phyloP scores from a whole-genome alignment of 2,329 filamentous ascomycete species.

The Trichoderma aggressivum region DNA sequence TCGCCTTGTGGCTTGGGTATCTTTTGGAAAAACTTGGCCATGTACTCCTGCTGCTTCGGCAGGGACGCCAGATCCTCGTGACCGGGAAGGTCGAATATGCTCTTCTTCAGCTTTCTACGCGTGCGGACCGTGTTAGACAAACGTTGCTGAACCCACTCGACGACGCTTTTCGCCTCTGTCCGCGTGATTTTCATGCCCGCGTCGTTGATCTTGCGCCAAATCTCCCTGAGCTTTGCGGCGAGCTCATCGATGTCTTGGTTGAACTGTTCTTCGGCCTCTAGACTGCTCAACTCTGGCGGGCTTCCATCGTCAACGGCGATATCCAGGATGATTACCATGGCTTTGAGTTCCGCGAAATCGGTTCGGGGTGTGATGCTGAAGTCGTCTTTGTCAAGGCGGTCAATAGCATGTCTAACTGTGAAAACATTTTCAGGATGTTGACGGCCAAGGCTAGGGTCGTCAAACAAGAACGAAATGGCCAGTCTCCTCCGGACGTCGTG shows the following conservation, averaged over 20 bases:
- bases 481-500: slow-evolving; percentile 64
- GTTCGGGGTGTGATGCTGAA: slow-evolving; percentile 55
- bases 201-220: slow-evolving; percentile 65
- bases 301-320: slow-evolving; percentile 66
- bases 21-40: slow-evolving; percentile 45
- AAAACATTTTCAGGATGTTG: slow-evolving; percentile 41
- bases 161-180: slow-evolving; percentile 71
- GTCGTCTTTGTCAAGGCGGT: slow-evolving; percentile 44
- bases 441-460: slow-evolving; percentile 42
- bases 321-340: slow-evolving; percentile 66
- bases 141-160: slow-evolving; percentile 73
- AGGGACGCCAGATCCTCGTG: slow-evolving; percentile 37
- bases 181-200: slow-evolving; percentile 68
- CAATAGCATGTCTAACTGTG: slow-evolving; percentile 42
- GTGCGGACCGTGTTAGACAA: slow-evolving; percentile 69
- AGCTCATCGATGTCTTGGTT: slow-evolving; percentile 70
- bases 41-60: slow-evolving; percentile 47
- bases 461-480: slow-evolving; percentile 61
- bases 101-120: slow-evolving; percentile 51
- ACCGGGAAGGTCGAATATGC: slow-evolving; percentile 44
- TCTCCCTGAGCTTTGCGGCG: slow-evolving; percentile 53
- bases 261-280: slow-evolving; percentile 49
- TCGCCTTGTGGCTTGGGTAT: slow-evolving; percentile 18
- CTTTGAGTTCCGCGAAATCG: slow-evolving; percentile 66
- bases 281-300: slow-evolving; percentile 27